Evolutionary conservation across 2,329 filamentous ascomycete genomes (phyloP).

Genomic region (Aspergillus japonicus): DNA sequence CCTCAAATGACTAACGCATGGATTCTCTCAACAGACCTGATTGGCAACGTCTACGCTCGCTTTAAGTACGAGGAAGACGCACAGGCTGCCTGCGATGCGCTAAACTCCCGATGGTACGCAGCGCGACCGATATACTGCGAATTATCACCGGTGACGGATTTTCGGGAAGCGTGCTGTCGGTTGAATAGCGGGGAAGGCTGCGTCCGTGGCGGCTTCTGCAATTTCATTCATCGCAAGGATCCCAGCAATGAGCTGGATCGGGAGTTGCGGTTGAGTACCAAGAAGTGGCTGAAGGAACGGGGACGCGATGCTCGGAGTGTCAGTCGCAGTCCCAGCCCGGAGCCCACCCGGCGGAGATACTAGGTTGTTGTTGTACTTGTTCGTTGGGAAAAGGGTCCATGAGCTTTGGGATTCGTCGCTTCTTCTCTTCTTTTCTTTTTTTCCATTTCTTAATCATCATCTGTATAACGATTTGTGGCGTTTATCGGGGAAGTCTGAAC

Average conservation of each 20-base stretch:
- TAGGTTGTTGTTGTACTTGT: slow-evolving; percentile 38
- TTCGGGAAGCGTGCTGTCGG: slow-evolving; percentile 94
- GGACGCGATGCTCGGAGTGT: slow-evolving; percentile 81
- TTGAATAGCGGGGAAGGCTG: slow-evolving; percentile 94
- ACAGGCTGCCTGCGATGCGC: slow-evolving; percentile 86
- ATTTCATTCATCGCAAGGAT: slow-evolving; percentile 98
- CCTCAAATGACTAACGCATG: slow-evolving; percentile 14
- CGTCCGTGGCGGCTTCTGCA: slow-evolving; percentile 94
- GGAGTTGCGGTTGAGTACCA: slow-evolving; percentile 82
- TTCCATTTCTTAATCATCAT: not conserved
- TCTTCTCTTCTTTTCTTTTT: not conserved
- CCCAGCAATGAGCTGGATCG: slow-evolving; percentile 83
- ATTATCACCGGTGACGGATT: slow-evolving; percentile 93
- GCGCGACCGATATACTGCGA: slow-evolving; percentile 98
- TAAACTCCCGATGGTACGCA: slow-evolving; percentile 96
- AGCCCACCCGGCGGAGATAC: slow-evolving; percentile 72
- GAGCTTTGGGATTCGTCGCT: not conserved
- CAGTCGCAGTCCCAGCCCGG: slow-evolving; percentile 79
- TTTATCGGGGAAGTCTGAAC: not conserved
- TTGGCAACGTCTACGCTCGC: slow-evolving; percentile 97
- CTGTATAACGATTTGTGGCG: not conserved
- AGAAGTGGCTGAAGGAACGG: slow-evolving; percentile 90
- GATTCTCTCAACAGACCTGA: slow-evolving; percentile 64
- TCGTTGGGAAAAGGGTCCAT: not conserved
- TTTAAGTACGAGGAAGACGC: slow-evolving; percentile 99